Base-by-base conservation (phyloP, 2,329 filamentous ascomycete genomes). In the Pestalotiopsis sp. region DNA sequence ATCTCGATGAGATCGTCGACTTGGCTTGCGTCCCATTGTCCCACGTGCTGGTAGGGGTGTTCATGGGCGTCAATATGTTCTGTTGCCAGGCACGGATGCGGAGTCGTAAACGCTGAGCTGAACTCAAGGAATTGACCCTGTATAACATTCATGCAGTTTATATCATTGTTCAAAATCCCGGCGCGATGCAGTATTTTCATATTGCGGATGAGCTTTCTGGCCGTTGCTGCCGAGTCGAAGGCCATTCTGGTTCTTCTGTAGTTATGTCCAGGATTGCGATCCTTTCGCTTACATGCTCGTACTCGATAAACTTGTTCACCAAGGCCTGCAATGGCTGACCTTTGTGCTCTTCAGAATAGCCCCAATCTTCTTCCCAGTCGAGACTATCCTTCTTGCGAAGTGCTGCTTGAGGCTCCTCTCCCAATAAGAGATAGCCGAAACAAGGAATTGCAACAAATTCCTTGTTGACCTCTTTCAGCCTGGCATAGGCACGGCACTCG, bases 81-180 rank as follows among this genome's bases (percentile, higher is more conserved):
- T 3, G 58, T 61, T 13, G 58, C 24, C 30, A 61, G n/a, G 2
- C 66, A 68, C 0, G 68, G 68, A 20, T 68, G 68, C 4, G 68
- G 68, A 7, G 60, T 38, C 1, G 64, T 70, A 17, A 55, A 68
- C 3, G 68, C 57, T 14, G 38, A 35, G n/a, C 68, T 69, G 55
- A 69, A 69, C 24, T 68, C 68, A 4, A 67, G 1, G 1, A 69
- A 62, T 2, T 57, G 58, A 3, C 66, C 68, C 4, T 48, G 11
- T 2, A 24, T 10, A 22, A 70, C 26, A 14, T 68, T 70, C 0
- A 20, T 13, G 2, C 22, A 26, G 65, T 61, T 61, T 26, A 61
- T 39, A 40, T 61, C 58, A 14, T 6, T 26, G 30, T n/a, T n/a
- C 1, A 61, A 6, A 11, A 61, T 61, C 4, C 58, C 58, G 4